phyloP scores from a whole-genome alignment of 2,329 filamentous ascomycete genomes.

The Penicillium hordei region DNA sequence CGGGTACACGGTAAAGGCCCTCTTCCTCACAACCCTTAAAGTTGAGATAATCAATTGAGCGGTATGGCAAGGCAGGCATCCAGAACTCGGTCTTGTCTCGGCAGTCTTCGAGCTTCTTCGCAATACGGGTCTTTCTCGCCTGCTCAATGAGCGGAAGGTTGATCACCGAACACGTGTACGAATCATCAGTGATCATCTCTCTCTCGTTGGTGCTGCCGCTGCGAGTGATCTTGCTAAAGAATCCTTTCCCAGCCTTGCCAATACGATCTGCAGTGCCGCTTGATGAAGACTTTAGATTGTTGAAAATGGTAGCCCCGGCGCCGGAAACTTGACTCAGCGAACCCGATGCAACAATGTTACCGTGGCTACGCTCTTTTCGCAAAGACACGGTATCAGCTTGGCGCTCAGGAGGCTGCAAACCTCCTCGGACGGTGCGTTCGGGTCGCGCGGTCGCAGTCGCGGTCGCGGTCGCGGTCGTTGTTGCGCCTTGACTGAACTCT shows the following conservation, averaged over 20 bases:
- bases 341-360: slow-evolving; percentile 46
- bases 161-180: slow-evolving; percentile 81
- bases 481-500: slow-evolving; percentile 35
- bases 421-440: slow-evolving; percentile 68
- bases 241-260: slow-evolving; percentile 72
- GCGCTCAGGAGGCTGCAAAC: slow-evolving; percentile 64
- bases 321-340: slow-evolving; percentile 53
- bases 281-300: slow-evolving; percentile 69
- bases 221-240: slow-evolving; percentile 75
- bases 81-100: slow-evolving; percentile 96
- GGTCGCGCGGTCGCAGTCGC: slow-evolving; percentile 66
- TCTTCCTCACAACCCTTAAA: slow-evolving; percentile 93
- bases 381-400: slow-evolving; percentile 38
- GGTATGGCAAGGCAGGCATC: slow-evolving; percentile 96
- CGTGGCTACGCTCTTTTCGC: slow-evolving; percentile 35
- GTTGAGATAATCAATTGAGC: slow-evolving; percentile 94
- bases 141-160: slow-evolving; percentile 85
- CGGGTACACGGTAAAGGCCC: slow-evolving; percentile 87
- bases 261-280: slow-evolving; percentile 70
- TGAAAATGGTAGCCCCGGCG: slow-evolving; percentile 65
- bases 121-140: slow-evolving; percentile 86
- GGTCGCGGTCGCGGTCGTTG: slow-evolving; percentile 43
- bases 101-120: slow-evolving; percentile 81
- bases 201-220: slow-evolving; percentile 67
- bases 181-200: slow-evolving; percentile 73